Base-by-base conservation (phyloP, 495 filamentous ascomycete species). In the Aspergillus asperescens region DNA sequence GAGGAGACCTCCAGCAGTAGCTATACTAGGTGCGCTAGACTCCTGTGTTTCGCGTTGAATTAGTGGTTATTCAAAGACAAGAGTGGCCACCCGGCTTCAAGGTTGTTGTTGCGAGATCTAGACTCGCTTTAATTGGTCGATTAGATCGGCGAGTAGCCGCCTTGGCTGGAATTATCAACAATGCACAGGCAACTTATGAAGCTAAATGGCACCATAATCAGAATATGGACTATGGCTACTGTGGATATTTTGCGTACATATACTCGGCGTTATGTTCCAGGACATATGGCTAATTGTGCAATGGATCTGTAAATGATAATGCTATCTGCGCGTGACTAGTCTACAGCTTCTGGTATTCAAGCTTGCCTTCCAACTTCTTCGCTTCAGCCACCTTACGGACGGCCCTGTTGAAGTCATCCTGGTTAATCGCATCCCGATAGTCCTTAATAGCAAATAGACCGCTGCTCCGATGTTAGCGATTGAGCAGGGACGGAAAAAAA, bases 321-420 rank as follows among this genome's bases (percentile, higher is more conserved):
- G 29, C 29, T 37, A 37, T 35, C 18, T 24, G 19, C 44, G 18
- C n/a, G 38, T 44, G n/a, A 62, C 62, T 61, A 57, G 56, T 64
- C 74, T 85, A 98, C 72, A 98, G 75, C 77, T 97, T 96, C 79
- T 95, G 84, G 74, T 98, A 98, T 67, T 98, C 93, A 43, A 95
- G 77, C 75, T 95, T 95, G 72, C 93, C 94, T 70, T 97, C 94
- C 55, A 97, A 69, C 71, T 99, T 99, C 88, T 99, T 99, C 28
- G 89, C 79, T 70, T 99, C 94, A 13, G 86, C 89, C 58, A 99
- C 84, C 80, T 97, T 97, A 47, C 94, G 83, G 41, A 97, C 94
- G 7, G 94, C 93, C 72, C 94, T 94, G 77, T 95, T 96, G 82
- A 97, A 95, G 66, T 99, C 94, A 61, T 99, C 94, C 67, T 97